Evolutionary conservation across 179 eudicot species (phyloP).

Genomic region (Gypsophila paniculata): DNA sequence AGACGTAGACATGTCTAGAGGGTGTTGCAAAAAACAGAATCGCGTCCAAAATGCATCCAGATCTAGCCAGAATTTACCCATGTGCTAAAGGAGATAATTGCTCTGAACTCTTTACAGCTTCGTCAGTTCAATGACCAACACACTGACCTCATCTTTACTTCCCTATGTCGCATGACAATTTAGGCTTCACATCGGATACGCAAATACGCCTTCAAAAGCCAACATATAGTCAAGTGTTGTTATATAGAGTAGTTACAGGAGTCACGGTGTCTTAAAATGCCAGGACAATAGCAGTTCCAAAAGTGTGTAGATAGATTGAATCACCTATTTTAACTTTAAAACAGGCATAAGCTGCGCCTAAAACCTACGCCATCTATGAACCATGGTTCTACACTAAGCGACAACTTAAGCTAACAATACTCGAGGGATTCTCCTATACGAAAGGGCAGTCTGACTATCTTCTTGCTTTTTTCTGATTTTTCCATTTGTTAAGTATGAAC

Average conservation of each 20-base stretch:
- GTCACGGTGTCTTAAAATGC: neutral
- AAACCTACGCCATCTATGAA: neutral
- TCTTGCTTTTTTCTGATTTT: slow-evolving; percentile 7
- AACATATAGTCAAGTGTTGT: neutral
- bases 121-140: too few relatives aligned
- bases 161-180: neutral
- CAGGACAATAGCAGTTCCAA: neutral
- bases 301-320: neutral
- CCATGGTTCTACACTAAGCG: neutral
- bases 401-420: neutral
- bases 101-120: too few relatives aligned
- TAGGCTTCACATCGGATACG: neutral
- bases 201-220: neutral
- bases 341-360: neutral
- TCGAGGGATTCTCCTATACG: neutral
- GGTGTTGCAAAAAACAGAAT: too few relatives aligned
- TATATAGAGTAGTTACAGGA: neutral
- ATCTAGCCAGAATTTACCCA: too few relatives aligned
- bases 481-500: slow-evolving; percentile 30
- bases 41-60: too few relatives aligned
- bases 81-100: too few relatives aligned
- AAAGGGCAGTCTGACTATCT: slow-evolving; percentile 1
- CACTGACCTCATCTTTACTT: too few relatives aligned
- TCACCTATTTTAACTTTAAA: neutral
- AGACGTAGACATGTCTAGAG: too few relatives aligned